Percentiles rank a stretch among this genome's conserved stretches.
Evolutionary conservation across 2,329 filamentous ascomycete genomes (phyloP).

Genomic region (Cyphellophora europaea): DNA sequence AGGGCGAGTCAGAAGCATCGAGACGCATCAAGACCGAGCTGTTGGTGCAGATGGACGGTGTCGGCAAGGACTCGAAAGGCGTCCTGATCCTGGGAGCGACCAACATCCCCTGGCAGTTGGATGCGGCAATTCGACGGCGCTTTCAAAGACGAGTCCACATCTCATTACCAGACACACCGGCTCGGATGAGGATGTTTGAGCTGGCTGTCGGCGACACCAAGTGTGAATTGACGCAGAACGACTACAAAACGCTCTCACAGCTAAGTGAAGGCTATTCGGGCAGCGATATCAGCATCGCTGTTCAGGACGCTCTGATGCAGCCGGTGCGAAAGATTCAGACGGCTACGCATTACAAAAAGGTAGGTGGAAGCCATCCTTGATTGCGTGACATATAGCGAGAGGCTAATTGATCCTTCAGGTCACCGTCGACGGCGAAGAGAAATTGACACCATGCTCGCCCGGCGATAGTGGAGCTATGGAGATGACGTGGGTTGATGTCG

Average conservation of each 20-base stretch:
- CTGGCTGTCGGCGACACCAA: slow-evolving; percentile 88
- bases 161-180: slow-evolving; percentile 75
- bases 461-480: slow-evolving; percentile 78
- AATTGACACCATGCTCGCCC: slow-evolving; percentile 79
- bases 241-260: slow-evolving; percentile 71
- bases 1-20: slow-evolving; percentile 96
- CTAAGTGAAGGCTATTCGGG: slow-evolving; percentile 91
- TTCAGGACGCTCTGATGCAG: slow-evolving; percentile 95
- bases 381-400: neutral
- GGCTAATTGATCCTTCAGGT: slow-evolving; percentile 42
- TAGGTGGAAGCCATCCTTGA: slow-evolving; percentile 29
- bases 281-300: slow-evolving; percentile 89
- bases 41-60: slow-evolving; percentile 97
- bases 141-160: slow-evolving; percentile 97
- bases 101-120: slow-evolving; percentile 97
- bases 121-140: slow-evolving; percentile 86
- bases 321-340: slow-evolving; percentile 94
- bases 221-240: slow-evolving; percentile 66
- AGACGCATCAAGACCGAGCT: slow-evolving; percentile 97
- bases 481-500: slow-evolving; percentile 87
- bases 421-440: slow-evolving; percentile 52
- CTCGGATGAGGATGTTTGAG: slow-evolving; percentile 91
- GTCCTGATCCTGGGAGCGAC: slow-evolving; percentile 93
- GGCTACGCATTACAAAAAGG: slow-evolving; percentile 94
- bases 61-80: slow-evolving; percentile 88